Percentiles rank a stretch among this genome's conserved stretches.
These are phyloP conservation scores for Fagopyrum tataricum DNA, from an alignment of 148 eudicot species.

Conservation along the genomic window DNA sequence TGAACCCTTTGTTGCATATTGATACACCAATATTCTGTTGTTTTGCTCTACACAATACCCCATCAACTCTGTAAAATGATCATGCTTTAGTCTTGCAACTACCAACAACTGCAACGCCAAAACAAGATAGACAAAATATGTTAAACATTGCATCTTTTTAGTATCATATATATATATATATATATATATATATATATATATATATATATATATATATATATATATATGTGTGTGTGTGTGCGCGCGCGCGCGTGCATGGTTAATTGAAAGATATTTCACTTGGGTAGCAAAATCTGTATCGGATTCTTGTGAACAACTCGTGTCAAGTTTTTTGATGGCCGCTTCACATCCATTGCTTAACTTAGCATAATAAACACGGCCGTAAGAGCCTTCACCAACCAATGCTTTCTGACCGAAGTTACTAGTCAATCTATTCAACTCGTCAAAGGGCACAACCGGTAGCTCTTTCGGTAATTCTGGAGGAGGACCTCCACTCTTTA, in stretches of 20 bases:
- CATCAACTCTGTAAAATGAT: conserved; percentile 48
- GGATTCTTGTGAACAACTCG: conserved; percentile 60
- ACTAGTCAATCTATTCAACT: conserved; percentile 43
- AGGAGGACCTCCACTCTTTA: conserved; percentile 42
- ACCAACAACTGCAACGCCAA: conserved; percentile 39
- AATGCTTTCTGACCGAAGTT: conserved; percentile 56
- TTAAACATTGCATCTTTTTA: not conserved
- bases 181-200: no score
- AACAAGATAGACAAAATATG: not conserved
- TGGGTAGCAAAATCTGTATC: conserved; percentile 61
- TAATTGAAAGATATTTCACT: conserved; percentile 25
- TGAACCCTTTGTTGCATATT: conserved; percentile 74
- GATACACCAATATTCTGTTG: conserved; percentile 58
- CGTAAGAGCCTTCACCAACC: conserved; percentile 87
- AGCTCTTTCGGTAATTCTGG: conserved; percentile 58
- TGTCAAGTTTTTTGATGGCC: conserved; percentile 74
- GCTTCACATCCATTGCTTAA: conserved; percentile 42
- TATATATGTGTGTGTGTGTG: no score
- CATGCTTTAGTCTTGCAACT: conserved; percentile 71
- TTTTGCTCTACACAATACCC: conserved; percentile 58
- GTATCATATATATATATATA: no score
- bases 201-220: no score
- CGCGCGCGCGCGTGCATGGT: no score
- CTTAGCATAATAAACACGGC: conserved; percentile 62
- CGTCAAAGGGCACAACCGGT: conserved; percentile 53